Evolutionary conservation across 2,329 filamentous ascomycete genomes (phyloP).

Genomic region (Penicillium sp.): DNA sequence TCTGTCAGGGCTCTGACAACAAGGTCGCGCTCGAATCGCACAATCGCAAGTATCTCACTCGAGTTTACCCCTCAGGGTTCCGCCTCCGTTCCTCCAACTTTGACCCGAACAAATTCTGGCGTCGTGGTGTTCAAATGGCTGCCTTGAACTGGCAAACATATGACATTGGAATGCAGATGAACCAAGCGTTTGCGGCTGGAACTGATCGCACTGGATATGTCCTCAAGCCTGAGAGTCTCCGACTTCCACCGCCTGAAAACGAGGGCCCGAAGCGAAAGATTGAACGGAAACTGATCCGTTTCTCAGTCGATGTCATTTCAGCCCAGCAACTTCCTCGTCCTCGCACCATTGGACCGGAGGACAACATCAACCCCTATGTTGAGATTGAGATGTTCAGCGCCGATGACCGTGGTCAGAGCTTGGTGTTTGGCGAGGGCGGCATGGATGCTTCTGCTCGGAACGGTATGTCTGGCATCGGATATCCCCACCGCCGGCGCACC

Average conservation of each 20-base stretch:
- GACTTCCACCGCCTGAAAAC: conserved; percentile 36
- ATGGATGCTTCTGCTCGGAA: conserved; percentile 60
- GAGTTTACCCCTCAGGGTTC: conserved; percentile 81
- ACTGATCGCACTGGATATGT: conserved; percentile 86
- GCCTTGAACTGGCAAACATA: conserved; percentile 98
- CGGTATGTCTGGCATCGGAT: conserved; percentile 61
- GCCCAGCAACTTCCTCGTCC: conserved; percentile 90
- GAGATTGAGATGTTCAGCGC: conserved; percentile 93
- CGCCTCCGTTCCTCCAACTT: conserved; percentile 89
- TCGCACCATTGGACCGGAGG: conserved; percentile 63
- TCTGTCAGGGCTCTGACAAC: conserved; percentile 68
- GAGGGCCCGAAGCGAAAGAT: conserved; percentile 51
- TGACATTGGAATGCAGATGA: conserved; percentile 90
- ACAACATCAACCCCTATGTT: conserved; percentile 83
- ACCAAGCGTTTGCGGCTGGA: conserved; percentile 91
- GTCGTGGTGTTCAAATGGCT: conserved; percentile 93
- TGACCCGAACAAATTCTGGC: conserved; percentile 89
- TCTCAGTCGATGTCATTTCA: conserved; percentile 83
- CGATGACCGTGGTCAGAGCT: conserved; percentile 79
- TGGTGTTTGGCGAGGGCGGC: conserved; percentile 61
- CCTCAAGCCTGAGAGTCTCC: conserved; percentile 81
- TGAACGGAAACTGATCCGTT: conserved; percentile 75
- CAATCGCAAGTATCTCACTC: conserved; percentile 87
- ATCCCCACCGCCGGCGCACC: conserved; percentile 73
- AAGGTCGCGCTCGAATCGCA: conserved; percentile 79